Conservation (phyloP, 306 rosid genomes). For the Cyamopsis tetragonoloba region DNA sequence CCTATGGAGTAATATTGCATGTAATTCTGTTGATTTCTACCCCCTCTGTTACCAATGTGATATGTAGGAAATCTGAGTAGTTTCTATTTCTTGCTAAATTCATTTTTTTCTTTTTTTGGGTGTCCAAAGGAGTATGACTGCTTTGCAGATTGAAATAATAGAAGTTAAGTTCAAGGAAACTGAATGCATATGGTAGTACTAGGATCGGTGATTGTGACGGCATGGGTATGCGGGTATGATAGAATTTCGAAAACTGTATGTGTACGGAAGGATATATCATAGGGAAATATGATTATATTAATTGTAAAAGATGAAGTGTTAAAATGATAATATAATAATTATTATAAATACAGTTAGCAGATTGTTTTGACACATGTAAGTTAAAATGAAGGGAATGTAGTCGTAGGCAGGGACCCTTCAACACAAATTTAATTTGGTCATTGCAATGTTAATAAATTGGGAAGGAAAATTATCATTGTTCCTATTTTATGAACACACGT, state of each 20-base stretch:
- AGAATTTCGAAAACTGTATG: neutral
- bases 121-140: neutral
- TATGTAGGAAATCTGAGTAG: neutral
- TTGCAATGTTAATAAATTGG: neutral
- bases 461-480: neutral
- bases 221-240: neutral
- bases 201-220: too few species aligned
- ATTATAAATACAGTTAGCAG: neutral
- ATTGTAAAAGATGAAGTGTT: neutral
- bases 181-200: neutral
- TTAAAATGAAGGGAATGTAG: neutral
- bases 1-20: neutral
- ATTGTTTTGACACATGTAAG: neutral
- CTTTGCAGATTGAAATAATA: neutral
- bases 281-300: neutral
- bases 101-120: neutral
- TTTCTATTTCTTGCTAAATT: neutral
- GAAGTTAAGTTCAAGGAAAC: neutral
- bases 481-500: neutral
- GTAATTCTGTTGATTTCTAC: neutral
- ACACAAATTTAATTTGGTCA: neutral
- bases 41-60: neutral
- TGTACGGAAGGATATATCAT: neutral
- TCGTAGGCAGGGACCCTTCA: neutral
- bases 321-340: neutral